Base-by-base conservation (phyloP, 192 early-diverging fungal genomes). In the Funneliformis geosporum region DNA sequence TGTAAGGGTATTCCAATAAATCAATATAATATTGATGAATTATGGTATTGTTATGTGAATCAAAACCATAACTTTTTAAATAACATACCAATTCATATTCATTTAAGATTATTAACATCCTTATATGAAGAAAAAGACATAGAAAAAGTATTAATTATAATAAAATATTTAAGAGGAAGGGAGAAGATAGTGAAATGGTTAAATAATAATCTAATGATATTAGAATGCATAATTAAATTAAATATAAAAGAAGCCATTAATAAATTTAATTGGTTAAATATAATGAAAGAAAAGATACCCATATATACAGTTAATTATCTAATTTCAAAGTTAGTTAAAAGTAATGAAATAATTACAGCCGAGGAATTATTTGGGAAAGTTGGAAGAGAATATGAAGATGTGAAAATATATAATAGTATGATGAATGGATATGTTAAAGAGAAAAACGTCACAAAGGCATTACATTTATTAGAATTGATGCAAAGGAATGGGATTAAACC, bases 341-440 rank as follows among this genome's bases (percentile, higher is more conserved):
- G 27, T 28, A 7, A 65, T 11, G 62, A 65, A 33, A 65, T 65
- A 2, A 33, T 65, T 11, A 28, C 25, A 3, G 28, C 28, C 5
- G 62, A 65, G 14, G 62, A 65, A 65, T 65, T 65, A 65, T 33
- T 65, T 25, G 10, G 23, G 5, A 33, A 25, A 33, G 8, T 28
- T 1, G 27, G 14, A 65, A 25, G 14, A 65, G 23, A 65, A 12
- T 65, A 33, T 65, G 21, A 72, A 5, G 40, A 46, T 14, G 2
- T 23, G 23, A 38, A 60, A 21, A n/a, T 74, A 59, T 76, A 76
- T 62, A 76, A 76, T 27, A 76, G 10, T 21, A 39, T 76, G 33
- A 60, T 76, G 39, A 8, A 23, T 28, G 59, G 60, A 16, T 62
- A 61, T 42, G 74, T 64, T 27, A 64, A 64, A 43, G 14, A 38